Conservation (phyloP, 805 yeast genomes). For the Cyberlindnera mississippiensis region DNA sequence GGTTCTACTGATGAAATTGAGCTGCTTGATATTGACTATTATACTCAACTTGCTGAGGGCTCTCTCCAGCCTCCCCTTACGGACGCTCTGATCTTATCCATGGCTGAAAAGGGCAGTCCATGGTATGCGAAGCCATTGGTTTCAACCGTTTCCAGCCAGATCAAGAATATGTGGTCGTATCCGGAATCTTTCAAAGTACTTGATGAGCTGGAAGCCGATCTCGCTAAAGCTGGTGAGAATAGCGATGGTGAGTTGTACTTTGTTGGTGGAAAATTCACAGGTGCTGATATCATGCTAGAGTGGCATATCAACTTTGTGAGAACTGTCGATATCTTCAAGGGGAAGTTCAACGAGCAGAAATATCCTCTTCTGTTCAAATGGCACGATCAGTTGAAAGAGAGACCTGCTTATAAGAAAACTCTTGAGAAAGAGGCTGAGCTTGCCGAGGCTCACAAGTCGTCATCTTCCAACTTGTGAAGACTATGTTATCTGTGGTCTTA, state of each 20-base stretch:
- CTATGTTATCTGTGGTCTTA: too few relatives aligned
- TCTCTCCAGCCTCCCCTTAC: slow-evolving; percentile 31
- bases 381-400: slow-evolving; percentile 1
- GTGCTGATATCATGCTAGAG: slow-evolving; percentile 50
- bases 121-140: not conserved
- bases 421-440: not conserved
- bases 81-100: not conserved
- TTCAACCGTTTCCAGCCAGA: not conserved
- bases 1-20: slow-evolving; percentile 34
- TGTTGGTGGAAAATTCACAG: slow-evolving; percentile 47
- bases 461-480: too few relatives aligned
- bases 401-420: slow-evolving; percentile 7
- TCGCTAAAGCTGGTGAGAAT: not conserved
- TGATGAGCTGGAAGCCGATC: slow-evolving; percentile 35
- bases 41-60: slow-evolving; percentile 54
- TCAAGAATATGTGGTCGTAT: slow-evolving; percentile 4
- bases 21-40: slow-evolving; percentile 44
- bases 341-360: not conserved
- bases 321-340: slow-evolving; percentile 14
- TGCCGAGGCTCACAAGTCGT: too few relatives aligned
- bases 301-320: slow-evolving; percentile 32
- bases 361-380: slow-evolving; percentile 1
- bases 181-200: slow-evolving; percentile 39
- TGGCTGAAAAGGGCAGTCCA: not conserved
- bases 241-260: slow-evolving; percentile 29